Evolutionary conservation across 495 filamentous ascomycete genomes (phyloP), one percentile per base, ranked within the genome.

Genomic region (Lepraria neglecta): DNA sequence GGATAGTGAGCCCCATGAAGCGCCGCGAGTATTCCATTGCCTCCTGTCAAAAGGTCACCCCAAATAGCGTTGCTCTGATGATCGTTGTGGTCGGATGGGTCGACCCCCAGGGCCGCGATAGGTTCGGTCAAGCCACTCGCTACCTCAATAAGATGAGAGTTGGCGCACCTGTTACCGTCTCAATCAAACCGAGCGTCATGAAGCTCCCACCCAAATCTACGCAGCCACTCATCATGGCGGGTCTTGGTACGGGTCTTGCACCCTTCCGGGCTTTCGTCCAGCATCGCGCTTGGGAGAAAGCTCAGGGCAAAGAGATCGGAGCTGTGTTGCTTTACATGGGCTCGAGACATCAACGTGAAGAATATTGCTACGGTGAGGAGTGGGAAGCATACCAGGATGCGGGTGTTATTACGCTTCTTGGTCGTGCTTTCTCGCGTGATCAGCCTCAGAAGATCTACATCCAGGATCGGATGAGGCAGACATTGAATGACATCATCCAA

Each of bases 361-460:
- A 98, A 76, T 98, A 98, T 73, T 87, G 96, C 50, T 98, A 98
- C 69, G 94, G 94, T 65, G 94, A 98, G 77, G 94, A 98, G 73
- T 98, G 94, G 94, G 95, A 98, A 74, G 94, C 94, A 4, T 98
- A 98, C 73, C 83, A 92, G 72, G 91, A 91, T 58, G 91, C 95
- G 1, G 94, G 94, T 59, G 87, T 98, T 65, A 90, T 98, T 73
- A 97, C 95, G 5, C 81, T 96, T 35, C 84, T 98, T 24, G 95
- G 95, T 28, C 84, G 89, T 50, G 94, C 94, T 17, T 98, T 98
- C 83, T 95, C 90, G 56, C 86, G 94, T 67, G 94, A 98, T 70
- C 94, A 98, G 82, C 85, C 88, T 21, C 81, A 97, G 80, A 98
- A 98, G 85, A 95, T 98, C 63, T 98, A 98, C 70, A 98, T 98